These are phyloP conservation scores for Phytophthora capsici DNA, from an alignment of 352 stramenopile species.

Conservation along the genomic window DNA sequence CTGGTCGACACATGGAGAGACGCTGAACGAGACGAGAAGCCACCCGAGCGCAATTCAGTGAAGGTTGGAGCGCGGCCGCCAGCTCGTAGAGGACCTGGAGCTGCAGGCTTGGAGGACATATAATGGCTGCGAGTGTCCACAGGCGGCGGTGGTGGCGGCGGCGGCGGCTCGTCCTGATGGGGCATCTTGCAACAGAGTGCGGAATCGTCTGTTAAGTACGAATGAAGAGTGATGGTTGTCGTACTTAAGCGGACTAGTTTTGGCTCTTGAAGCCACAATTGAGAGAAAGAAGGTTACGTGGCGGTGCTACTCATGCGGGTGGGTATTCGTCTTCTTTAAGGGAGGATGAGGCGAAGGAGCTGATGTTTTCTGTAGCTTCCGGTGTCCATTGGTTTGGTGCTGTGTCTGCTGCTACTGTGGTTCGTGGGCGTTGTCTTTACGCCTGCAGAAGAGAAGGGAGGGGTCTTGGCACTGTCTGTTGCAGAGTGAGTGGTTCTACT, in stretches of 20 bases:
- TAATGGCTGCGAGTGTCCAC: slow-evolving; percentile 8
- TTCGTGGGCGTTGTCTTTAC: slow-evolving; percentile 78
- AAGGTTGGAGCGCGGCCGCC: slow-evolving; percentile 21
- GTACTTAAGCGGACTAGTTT: no score
- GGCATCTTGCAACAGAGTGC: slow-evolving; percentile 25
- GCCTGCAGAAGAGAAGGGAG: slow-evolving; percentile 63
- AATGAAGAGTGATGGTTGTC: not conserved
- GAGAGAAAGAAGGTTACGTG: slow-evolving; percentile 12
- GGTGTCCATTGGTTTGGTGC: slow-evolving; percentile 67
- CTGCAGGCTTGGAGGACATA: slow-evolving; percentile 6
- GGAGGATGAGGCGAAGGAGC: not conserved
- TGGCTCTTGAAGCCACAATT: no score
- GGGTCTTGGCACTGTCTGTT: slow-evolving; percentile 81
- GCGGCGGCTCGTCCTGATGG: slow-evolving; percentile 32
- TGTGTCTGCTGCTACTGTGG: slow-evolving; percentile 74
- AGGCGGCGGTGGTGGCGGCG: slow-evolving; percentile 34
- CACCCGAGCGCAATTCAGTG: slow-evolving; percentile 30
- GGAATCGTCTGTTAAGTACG: slow-evolving; percentile 30
- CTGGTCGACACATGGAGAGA: slow-evolving; percentile 23
- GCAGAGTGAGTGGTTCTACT: slow-evolving; percentile 59
- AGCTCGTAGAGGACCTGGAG: slow-evolving; percentile 9
- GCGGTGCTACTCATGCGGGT: slow-evolving; percentile 40
- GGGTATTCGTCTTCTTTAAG: slow-evolving; percentile 6
- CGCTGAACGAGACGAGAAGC: slow-evolving; percentile 18
- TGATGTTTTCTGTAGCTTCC: slow-evolving; percentile 51